A percentile compares a stretch with the other conserved stretches of the same genome.
phyloP scores from a whole-genome alignment of 345 rosid genomes.

The Gossypium thurberi region DNA sequence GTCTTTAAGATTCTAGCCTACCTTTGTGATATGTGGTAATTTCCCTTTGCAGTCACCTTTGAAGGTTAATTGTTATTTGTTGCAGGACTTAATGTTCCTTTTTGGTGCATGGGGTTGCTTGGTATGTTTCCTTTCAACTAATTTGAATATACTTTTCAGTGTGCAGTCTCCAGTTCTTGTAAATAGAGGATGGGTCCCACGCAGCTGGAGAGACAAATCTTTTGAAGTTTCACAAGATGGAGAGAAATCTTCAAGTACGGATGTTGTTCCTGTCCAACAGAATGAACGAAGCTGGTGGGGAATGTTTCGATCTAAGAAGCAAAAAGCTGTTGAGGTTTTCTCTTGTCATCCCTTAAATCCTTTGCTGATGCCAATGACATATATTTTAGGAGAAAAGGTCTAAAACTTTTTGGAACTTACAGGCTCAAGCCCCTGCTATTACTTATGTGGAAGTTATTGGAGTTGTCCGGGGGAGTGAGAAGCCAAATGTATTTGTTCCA shows the following conservation, averaged over 20 bases:
- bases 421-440: constrained; percentile 35
- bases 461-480: constrained; percentile 84
- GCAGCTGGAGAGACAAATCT: constrained; percentile 79
- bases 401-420: constrained; percentile 23
- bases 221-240: constrained; percentile 27
- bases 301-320: constrained; percentile 63
- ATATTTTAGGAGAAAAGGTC: constrained; percentile 6
- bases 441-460: constrained; percentile 64
- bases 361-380: constrained; percentile 10
- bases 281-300: constrained; percentile 47
- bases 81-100: neutral
- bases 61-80: neutral
- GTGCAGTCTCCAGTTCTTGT: constrained; percentile 73
- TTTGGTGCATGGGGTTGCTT: neutral
- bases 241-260: constrained; percentile 25
- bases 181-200: constrained; percentile 98
- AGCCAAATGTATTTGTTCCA: constrained; percentile 91
- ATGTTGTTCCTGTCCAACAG: constrained; percentile 26
- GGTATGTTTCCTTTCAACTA: constrained; percentile 12
- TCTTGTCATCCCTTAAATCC: constrained; percentile 8
- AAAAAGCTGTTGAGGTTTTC: constrained; percentile 43
- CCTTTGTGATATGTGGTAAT: neutral
- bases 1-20: neutral
- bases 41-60: neutral
- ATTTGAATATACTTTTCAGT: constrained; percentile 34